Percentiles rank a stretch among this genome's conserved stretches.
phyloP scores from a whole-genome alignment of 2,329 filamentous ascomycete genomes.

The Sporothrix brasiliensis region DNA sequence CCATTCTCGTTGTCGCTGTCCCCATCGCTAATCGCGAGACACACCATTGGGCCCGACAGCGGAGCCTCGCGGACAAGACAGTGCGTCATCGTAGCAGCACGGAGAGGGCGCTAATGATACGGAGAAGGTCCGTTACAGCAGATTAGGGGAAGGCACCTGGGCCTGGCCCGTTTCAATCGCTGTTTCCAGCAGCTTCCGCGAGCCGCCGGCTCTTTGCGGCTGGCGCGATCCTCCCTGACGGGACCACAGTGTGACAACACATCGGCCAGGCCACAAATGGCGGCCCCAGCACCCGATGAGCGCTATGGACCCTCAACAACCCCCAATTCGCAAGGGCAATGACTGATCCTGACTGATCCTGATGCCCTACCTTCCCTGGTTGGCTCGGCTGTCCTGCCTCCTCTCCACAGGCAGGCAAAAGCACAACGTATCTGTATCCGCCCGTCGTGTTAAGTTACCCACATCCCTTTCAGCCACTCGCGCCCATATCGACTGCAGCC shows the following conservation, averaged over 20 bases:
- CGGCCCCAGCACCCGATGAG: background rate
- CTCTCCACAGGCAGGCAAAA: conserved; percentile 6
- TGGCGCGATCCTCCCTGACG: conserved; percentile 16
- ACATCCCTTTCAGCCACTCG: background rate
- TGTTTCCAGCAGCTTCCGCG: conserved; percentile 29
- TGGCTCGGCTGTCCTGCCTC: background rate
- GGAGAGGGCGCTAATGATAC: conserved; percentile 15
- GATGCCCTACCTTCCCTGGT: conserved; percentile 1
- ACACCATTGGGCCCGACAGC: conserved; percentile 19
- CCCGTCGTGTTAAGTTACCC: background rate
- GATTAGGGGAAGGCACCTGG: too few relatives aligned
- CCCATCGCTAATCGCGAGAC: conserved; percentile 19
- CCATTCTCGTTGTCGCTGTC: conserved; percentile 19
- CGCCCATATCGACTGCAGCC: background rate
- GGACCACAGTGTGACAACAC: background rate
- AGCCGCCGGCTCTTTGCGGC: conserved; percentile 21
- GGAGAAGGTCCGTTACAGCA: background rate
- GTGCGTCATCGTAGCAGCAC: background rate
- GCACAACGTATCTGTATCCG: background rate
- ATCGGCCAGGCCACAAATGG: background rate
- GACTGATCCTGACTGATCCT: background rate
- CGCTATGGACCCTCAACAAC: background rate
- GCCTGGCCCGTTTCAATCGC: too few relatives aligned
- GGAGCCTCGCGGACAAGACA: conserved; percentile 27
- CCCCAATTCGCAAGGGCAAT: background rate